Conservation (phyloP, 257 asterid species). For the Scutellaria barbata region DNA sequence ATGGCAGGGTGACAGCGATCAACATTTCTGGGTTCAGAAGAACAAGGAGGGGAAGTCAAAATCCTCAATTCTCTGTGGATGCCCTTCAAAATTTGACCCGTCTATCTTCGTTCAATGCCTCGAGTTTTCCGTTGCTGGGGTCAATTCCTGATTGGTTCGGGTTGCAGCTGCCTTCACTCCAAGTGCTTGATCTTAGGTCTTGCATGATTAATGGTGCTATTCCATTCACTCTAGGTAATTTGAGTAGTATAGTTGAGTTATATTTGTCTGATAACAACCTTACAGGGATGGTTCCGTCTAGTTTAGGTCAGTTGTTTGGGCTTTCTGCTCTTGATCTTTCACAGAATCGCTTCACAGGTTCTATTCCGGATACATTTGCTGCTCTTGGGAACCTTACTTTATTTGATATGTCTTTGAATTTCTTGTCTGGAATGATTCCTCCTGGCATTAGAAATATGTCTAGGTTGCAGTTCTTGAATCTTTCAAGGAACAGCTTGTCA, state of each 20-base stretch:
- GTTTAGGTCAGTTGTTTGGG: slow-evolving; percentile 56
- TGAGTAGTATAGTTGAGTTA: slow-evolving; percentile 60
- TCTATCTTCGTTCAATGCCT: slow-evolving; percentile 72
- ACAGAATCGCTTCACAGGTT: slow-evolving; percentile 60
- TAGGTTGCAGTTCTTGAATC: slow-evolving; percentile 64
- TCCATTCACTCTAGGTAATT: slow-evolving; percentile 71
- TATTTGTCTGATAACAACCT: slow-evolving; percentile 70
- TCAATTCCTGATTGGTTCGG: slow-evolving; percentile 87
- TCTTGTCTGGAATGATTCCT: slow-evolving; percentile 66
- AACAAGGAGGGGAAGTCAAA: slow-evolving; percentile 68
- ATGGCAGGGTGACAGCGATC: slow-evolving; percentile 72
- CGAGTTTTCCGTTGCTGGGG: slow-evolving; percentile 73
- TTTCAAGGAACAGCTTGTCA: slow-evolving; percentile 76
- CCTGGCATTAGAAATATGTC: slow-evolving; percentile 58
- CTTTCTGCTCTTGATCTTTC: slow-evolving; percentile 80
- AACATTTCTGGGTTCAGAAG: slow-evolving; percentile 85
- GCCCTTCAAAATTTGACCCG: slow-evolving; percentile 70
- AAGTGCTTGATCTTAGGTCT: slow-evolving; percentile 87
- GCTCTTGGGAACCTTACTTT: slow-evolving; percentile 61
- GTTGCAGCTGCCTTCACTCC: slow-evolving; percentile 53
- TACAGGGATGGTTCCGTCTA: slow-evolving; percentile 64
- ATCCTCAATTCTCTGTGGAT: slow-evolving; percentile 79
- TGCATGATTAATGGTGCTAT: slow-evolving; percentile 64
- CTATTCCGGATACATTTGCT: slow-evolving; percentile 49
- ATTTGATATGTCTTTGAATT: slow-evolving; percentile 75